Evolutionary conservation across 176 grass and related monocot genomes (phyloP).

Genomic region (Puccinellia tenuiflora): DNA sequence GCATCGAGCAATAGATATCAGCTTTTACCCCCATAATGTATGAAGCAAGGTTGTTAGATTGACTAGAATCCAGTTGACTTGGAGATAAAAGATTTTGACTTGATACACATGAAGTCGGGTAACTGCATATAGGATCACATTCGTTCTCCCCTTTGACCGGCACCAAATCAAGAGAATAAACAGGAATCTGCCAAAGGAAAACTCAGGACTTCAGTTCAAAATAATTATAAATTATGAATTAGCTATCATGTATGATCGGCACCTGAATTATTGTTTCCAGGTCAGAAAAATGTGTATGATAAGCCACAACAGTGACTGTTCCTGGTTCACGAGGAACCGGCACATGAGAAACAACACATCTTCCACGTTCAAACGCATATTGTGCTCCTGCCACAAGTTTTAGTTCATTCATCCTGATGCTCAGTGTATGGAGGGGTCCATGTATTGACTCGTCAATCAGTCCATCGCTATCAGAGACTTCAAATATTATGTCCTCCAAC

Average conservation of each 20-base stretch:
- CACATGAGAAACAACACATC: slow-evolving; percentile 23
- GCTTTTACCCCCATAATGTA: slow-evolving; percentile 6
- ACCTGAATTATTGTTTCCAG: slow-evolving; percentile 11
- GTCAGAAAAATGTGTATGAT: slow-evolving; percentile 19
- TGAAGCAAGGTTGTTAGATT: slow-evolving; percentile 1
- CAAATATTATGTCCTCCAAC: slow-evolving; percentile 27
- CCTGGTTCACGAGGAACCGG: slow-evolving; percentile 18
- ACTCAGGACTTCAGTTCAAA: not conserved
- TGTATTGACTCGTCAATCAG: slow-evolving; percentile 29
- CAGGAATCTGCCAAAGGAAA: slow-evolving; percentile 17
- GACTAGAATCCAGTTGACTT: not conserved
- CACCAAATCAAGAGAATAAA: slow-evolving; percentile 3
- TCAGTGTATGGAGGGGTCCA: slow-evolving; percentile 24
- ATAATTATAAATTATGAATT: not conserved
- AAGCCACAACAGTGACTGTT: slow-evolving; percentile 21
- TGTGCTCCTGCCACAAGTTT: slow-evolving; percentile 19
- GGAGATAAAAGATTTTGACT: slow-evolving; percentile 7
- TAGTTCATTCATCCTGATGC: slow-evolving; percentile 12
- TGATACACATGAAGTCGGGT: not conserved
- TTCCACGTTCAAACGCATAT: slow-evolving; percentile 33
- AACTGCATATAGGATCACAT: not conserved
- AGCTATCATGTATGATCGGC: not conserved
- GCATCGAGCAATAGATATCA: not conserved
- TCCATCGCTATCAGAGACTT: slow-evolving; percentile 15
- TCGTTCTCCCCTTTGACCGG: not conserved